Conservation (phyloP, 164 flowering plant genomes). For the Cinnamomum chago region DNA sequence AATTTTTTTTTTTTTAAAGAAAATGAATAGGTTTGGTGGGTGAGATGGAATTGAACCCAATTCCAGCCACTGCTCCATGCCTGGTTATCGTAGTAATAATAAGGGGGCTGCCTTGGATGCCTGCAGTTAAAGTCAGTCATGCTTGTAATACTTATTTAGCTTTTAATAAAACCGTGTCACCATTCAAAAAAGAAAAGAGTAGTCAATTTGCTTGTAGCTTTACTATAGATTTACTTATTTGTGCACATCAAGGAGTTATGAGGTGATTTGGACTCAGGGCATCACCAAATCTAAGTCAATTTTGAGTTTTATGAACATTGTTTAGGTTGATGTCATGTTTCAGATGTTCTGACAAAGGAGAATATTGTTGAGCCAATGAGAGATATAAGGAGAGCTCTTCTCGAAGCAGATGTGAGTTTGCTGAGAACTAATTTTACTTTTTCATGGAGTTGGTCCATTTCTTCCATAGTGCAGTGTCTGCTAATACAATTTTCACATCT, state of each 20-base stretch:
- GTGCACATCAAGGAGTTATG: not conserved
- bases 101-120: no score
- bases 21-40: not conserved
- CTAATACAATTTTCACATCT: constrained; percentile 14
- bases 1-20: not conserved
- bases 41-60: not conserved
- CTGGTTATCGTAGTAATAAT: no score
- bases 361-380: constrained; percentile 95
- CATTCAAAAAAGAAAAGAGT: not conserved
- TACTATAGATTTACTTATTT: not conserved
- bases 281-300: not conserved
- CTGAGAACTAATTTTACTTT: not conserved
- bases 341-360: constrained; percentile 94
- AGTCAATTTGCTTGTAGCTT: not conserved
- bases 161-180: no score
- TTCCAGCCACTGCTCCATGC: not conserved
- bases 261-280: not conserved
- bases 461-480: not conserved
- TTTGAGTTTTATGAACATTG: not conserved
- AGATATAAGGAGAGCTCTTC: constrained; percentile 92
- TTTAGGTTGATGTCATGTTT: constrained; percentile 11
- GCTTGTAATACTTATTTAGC: no score
- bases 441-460: not conserved
- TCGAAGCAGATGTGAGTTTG: constrained; percentile 90
- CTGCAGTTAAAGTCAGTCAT: no score